These are phyloP conservation scores for Puccinia coronata DNA, from an alignment of 1,284 basidiomycete genomes.

Conservation along the genomic window DNA sequence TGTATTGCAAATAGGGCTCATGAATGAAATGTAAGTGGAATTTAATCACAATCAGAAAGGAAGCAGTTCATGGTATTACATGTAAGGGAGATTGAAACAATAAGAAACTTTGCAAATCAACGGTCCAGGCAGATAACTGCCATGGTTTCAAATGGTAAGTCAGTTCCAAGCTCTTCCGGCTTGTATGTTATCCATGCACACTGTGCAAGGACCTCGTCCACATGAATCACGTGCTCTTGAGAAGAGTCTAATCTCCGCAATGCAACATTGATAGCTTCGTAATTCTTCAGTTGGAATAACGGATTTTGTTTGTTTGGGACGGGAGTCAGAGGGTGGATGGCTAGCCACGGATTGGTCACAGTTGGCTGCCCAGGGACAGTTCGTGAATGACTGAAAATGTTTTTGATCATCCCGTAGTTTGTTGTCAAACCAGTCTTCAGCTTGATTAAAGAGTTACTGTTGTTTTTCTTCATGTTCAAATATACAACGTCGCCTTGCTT, in stretches of 20 bases:
- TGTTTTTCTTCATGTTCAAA: conserved; percentile 11
- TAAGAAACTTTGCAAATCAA: neutral
- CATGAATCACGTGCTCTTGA: neutral
- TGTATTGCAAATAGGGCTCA: too few species aligned
- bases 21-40: too few species aligned
- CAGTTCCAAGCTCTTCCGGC: neutral
- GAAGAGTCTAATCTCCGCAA: neutral
- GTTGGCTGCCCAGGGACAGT: neutral
- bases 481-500: conserved; percentile 4
- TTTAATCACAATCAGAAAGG: too few species aligned
- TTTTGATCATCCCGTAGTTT: conserved; percentile 15
- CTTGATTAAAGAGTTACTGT: conserved; percentile 17
- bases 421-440: too few species aligned
- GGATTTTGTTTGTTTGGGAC: neutral
- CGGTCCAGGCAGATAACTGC: neutral
- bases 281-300: too few species aligned
- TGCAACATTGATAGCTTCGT: neutral
- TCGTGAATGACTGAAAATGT: conserved; percentile 20
- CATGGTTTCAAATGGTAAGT: neutral
- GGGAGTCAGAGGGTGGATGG: conserved; percentile 13
- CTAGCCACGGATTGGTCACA: conserved; percentile 10
- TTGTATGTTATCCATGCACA: conserved; percentile 46
- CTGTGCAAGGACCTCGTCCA: conserved; percentile 21
- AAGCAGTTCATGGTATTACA: too few species aligned
- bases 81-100: too few species aligned